Conservation (phyloP, 2,329 filamentous ascomycete genomes). For the Celoporthe dispersa region DNA sequence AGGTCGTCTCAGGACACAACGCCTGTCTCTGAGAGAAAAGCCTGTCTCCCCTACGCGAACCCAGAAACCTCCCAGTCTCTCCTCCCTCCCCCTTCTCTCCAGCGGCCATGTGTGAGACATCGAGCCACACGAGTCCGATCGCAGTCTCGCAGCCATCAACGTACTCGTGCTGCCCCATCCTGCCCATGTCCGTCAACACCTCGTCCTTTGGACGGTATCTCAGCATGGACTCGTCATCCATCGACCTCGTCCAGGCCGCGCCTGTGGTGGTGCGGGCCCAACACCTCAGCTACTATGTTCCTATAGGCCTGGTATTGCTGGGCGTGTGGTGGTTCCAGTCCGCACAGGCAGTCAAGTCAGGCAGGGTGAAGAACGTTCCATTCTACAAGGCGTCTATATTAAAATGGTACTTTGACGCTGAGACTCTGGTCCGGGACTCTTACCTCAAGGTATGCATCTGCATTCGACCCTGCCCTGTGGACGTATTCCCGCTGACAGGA, state of each 20-base stretch:
- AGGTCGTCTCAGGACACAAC: not conserved
- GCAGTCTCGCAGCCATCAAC: slow-evolving; percentile 24
- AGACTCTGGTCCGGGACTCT: slow-evolving; percentile 52
- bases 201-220: slow-evolving; percentile 32
- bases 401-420: slow-evolving; percentile 57
- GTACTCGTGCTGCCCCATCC: slow-evolving; percentile 17
- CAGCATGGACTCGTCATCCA: slow-evolving; percentile 32
- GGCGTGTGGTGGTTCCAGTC: slow-evolving; percentile 45
- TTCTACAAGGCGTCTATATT: slow-evolving; percentile 53
- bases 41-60: not conserved
- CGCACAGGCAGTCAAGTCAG: slow-evolving; percentile 37
- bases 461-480: not conserved
- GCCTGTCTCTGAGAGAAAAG: not conserved
- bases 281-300: slow-evolving; percentile 47
- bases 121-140: slow-evolving; percentile 25
- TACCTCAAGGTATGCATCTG: slow-evolving; percentile 49
- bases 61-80: not conserved
- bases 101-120: slow-evolving; percentile 24
- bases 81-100: not conserved
- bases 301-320: slow-evolving; percentile 43
- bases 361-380: slow-evolving; percentile 43
- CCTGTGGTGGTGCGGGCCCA: slow-evolving; percentile 37
- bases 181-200: slow-evolving; percentile 32
- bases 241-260: slow-evolving; percentile 35
- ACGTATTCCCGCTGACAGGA: not conserved